Evolutionary conservation across 1,139 yeast species (phyloP).

Genomic region (Kazachstania sp.): DNA sequence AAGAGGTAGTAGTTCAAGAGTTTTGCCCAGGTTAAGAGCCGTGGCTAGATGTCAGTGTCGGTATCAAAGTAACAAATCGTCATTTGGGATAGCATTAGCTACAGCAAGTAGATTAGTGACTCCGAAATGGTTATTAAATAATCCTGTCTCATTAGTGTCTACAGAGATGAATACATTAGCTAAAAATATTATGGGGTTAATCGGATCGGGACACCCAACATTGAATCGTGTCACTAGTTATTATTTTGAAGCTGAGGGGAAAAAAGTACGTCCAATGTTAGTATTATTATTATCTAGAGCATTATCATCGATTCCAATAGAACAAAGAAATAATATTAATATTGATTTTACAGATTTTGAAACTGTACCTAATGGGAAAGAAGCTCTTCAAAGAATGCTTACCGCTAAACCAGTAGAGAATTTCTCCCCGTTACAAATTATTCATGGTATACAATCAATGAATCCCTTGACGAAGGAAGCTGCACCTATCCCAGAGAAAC

Average conservation of each 20-base stretch:
- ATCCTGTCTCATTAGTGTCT: slow-evolving; percentile 88
- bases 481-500: slow-evolving; percentile 48
- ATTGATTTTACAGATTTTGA: slow-evolving; percentile 59
- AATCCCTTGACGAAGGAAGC: slow-evolving; percentile 81
- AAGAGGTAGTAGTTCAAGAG: too few species aligned
- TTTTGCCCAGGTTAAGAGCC: too few species aligned
- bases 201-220: slow-evolving; percentile 92
- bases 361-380: slow-evolving; percentile 55
- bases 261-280: slow-evolving; percentile 85
- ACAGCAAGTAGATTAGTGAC: slow-evolving; percentile 76
- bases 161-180: slow-evolving; percentile 91
- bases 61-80: slow-evolving; percentile 28
- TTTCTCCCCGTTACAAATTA: slow-evolving; percentile 70
- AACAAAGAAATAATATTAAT: slow-evolving; percentile 52
- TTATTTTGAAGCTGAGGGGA: slow-evolving; percentile 93
- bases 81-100: slow-evolving; percentile 56
- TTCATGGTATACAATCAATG: slow-evolving; percentile 86
- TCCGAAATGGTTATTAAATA: slow-evolving; percentile 51
- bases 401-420: slow-evolving; percentile 33
- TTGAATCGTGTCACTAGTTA: slow-evolving; percentile 83
- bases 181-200: slow-evolving; percentile 70
- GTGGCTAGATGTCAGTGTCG: background rate
- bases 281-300: slow-evolving; percentile 80
- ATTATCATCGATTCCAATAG: slow-evolving; percentile 64
- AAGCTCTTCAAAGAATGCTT: slow-evolving; percentile 28